phyloP scores from a whole-genome alignment of 2,329 filamentous ascomycete genomes.

The Myriangium duriaei region DNA sequence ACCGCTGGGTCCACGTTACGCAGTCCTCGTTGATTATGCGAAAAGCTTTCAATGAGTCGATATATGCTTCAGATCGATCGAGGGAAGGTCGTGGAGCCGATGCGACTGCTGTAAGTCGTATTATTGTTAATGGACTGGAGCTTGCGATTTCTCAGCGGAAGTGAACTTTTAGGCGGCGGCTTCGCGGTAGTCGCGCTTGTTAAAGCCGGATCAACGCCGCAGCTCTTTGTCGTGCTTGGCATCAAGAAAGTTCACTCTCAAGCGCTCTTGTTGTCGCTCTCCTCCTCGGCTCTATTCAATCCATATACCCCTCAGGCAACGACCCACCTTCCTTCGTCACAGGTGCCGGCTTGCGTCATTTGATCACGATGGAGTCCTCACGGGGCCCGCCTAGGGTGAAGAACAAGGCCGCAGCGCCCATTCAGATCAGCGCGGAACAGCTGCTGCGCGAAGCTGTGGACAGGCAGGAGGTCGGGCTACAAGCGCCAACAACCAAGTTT shows the following conservation, averaged over 20 bases:
- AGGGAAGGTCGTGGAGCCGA: too few species aligned
- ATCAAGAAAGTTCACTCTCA: background rate
- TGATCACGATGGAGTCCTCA: slow-evolving; percentile 65
- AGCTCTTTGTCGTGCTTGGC: background rate
- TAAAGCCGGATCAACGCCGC: background rate
- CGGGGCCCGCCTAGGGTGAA: slow-evolving; percentile 93
- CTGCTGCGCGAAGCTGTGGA: slow-evolving; percentile 94
- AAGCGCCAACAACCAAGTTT: slow-evolving; percentile 88
- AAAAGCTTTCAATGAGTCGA: too few species aligned
- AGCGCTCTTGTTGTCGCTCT: background rate
- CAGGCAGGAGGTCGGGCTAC: slow-evolving; percentile 75
- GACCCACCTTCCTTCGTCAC: too few species aligned
- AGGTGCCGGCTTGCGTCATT: too few species aligned
- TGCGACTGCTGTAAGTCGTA: too few species aligned
- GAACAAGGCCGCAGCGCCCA: slow-evolving; percentile 84
- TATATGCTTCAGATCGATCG: too few species aligned
- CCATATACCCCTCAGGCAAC: too few species aligned
- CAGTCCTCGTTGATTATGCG: too few species aligned
- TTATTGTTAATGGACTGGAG: too few species aligned
- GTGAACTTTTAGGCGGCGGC: background rate
- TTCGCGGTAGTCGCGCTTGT: background rate
- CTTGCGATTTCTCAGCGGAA: too few species aligned
- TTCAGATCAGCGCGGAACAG: slow-evolving; percentile 88
- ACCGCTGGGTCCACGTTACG: too few species aligned
- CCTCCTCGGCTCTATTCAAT: background rate